These are phyloP conservation scores for Fusarium nematophilum DNA, from an alignment of 2,329 filamentous ascomycete species.

Conservation along the genomic window DNA sequence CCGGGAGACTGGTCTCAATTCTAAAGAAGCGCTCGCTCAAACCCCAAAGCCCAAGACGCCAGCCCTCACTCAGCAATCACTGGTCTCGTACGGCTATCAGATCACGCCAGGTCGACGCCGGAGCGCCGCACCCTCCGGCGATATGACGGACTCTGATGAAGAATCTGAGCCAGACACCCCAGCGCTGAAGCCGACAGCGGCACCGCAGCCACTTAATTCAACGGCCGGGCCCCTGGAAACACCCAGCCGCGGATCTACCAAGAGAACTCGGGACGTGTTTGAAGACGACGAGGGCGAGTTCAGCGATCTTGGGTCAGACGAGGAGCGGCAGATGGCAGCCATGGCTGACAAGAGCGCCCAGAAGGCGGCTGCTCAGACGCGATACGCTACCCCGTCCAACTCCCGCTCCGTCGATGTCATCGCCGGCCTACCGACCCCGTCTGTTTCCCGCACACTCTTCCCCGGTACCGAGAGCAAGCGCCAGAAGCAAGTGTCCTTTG, in stretches of 20 bases:
- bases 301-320: conserved; percentile 53
- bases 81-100: conserved; percentile 46
- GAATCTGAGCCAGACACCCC: conserved; percentile 19
- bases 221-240: conserved; percentile 22
- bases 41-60: conserved; percentile 42
- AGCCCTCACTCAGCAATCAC: conserved; percentile 44
- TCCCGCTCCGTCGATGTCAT: conserved; percentile 40
- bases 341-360: conserved; percentile 51
- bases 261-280: conserved; percentile 45
- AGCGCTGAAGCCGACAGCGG: not conserved
- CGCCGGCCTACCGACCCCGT: conserved; percentile 48
- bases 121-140: conserved; percentile 11
- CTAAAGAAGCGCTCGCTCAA: conserved; percentile 15
- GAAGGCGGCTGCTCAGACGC: conserved; percentile 28
- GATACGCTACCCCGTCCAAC: conserved; percentile 43
- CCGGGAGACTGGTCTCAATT: conserved; percentile 42
- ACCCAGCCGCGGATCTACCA: conserved; percentile 39
- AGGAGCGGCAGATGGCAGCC: conserved; percentile 51
- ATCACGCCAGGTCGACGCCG: conserved; percentile 35
- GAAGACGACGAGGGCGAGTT: conserved; percentile 47
- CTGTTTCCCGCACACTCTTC: conserved; percentile 52
- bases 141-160: conserved; percentile 25
- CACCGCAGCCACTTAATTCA: not conserved
- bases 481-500: conserved; percentile 49
- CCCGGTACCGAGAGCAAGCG: conserved; percentile 45